Base-by-base conservation (phyloP, 1,284 basidiomycete genomes). In the Hemileia vastatrix region DNA sequence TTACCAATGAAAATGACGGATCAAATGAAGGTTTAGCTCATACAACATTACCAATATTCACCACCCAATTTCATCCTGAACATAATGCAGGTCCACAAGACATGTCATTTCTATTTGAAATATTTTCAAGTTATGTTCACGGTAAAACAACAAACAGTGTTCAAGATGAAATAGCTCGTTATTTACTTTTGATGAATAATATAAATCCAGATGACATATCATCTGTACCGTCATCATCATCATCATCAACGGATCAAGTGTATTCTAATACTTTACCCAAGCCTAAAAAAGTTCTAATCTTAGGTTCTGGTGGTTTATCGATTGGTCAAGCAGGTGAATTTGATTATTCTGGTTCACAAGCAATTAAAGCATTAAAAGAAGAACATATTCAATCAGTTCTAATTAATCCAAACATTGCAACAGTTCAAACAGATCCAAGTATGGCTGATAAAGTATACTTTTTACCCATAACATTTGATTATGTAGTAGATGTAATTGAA, bases 361-460 rank as follows among this genome's bases (percentile, higher is more conserved):
- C 94, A 11, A 95, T 97, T 83, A 97, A 98, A 80, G 94, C 94
- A 6, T 83, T 98, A 68, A 97, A 97, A 79, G 90, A 93, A 77
- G 94, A 97, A 76, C 93, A 94, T 33, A 96, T 97, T 75, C 96
- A 95, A 79, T 97, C 94, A 57, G 89, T 97, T 76, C 86, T 97
- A 74, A 85, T 98, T 73, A 97, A 98, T 78, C 92, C 94, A 53
- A 98, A 98, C 79, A 98, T 98, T 72, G 94, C 94, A n/a, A 97
- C 94, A 43, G 97, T 97, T 70, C 94, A 95, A 58, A 97, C 94
- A 1, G 94, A 90, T 57, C 89, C 91, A 72, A 93, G 94, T 71
- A 83, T 98, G 54, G 94, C 94, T 33, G 94, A 97, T 81, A 97
- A 97, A 78, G 94, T 98, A 60, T 97, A 97, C 81, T 98, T 97